Evolutionary conservation across 1,284 basidiomycete genomes (phyloP).

Genomic region (Fistulina hepatica): DNA sequence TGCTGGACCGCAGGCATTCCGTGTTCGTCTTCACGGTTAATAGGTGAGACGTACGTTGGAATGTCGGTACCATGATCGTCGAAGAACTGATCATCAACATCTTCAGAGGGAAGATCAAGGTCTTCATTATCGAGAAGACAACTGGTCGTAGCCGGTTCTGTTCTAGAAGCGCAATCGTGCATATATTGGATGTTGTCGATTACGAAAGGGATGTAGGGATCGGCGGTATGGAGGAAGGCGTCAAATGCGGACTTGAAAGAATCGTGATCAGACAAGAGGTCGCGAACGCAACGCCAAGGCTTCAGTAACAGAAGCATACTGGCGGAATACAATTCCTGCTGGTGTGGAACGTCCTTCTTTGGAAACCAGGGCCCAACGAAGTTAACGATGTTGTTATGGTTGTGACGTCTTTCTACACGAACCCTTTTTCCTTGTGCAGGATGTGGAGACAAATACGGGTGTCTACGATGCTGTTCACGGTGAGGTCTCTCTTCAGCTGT

Average conservation of each 20-base stretch:
- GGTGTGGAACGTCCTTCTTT: neutral
- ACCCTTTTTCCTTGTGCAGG: slow-evolving; percentile 7
- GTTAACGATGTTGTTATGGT: slow-evolving; percentile 17
- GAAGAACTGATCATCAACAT: no score
- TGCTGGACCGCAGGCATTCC: no score
- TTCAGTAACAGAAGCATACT: neutral
- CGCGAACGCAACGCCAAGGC: neutral
- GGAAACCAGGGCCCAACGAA: neutral
- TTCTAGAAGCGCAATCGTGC: neutral
- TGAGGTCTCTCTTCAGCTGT: neutral
- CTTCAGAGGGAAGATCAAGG: neutral
- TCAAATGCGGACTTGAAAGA: neutral
- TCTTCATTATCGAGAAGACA: neutral
- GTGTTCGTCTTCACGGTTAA: no score
- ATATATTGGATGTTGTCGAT: neutral
- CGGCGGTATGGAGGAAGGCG: neutral
- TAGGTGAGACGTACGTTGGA: no score
- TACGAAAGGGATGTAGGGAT: neutral
- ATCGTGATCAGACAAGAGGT: neutral
- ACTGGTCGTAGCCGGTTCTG: neutral
- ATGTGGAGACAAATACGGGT: slow-evolving; percentile 8
- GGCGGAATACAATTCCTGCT: neutral
- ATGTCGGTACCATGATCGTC: no score
- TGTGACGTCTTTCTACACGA: slow-evolving; percentile 10
- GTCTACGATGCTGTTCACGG: slow-evolving; percentile 1